Base-by-base conservation (phyloP, 768 basidiomycete genomes). In the Mycena vitilis region DNA sequence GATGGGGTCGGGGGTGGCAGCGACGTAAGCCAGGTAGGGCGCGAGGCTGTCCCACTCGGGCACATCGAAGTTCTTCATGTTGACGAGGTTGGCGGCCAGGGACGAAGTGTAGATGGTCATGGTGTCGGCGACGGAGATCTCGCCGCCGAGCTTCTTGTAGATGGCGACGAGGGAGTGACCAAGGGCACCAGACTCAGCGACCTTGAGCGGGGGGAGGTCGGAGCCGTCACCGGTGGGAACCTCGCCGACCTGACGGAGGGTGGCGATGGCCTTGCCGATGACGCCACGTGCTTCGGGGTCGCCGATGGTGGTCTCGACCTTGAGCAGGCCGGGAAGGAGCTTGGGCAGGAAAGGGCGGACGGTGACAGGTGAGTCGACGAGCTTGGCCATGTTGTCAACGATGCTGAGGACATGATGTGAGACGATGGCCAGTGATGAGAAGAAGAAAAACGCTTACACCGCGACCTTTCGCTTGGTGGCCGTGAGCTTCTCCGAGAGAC, bases 261-360 rank as follows among this genome's bases (percentile, higher is more conserved):
- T 99, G 48, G 88, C 88, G 79, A 99, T 98, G 66, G 98, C 97
- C 78, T 90, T 91, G 80, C 87, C 89, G 74, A 96, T 90, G 73
- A 99, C 93, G 66, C 90, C 86, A 81, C 98, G 98, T 53, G 98
- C 98, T 81, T 99, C 98, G 63, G 98, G 98, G 82, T 99, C 98
- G 83, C 95, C 96, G 67, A 99, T 95, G 76, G 92, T 88, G 68
- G 88, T 87, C 86, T 97, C 94, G 72, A 97, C 91, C 90, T 99
- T 99, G 86, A 98, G 88, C 64, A 98, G 87, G 73, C 94, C 95
- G 30, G 96, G 96, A 74, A 98, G 90, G 40, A 98, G 91, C 82
- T 94, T 96, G 76, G 95, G 96, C 73, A 98, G 77, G 92, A 98
- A 98, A 67, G 96, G 96, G 76, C 96, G 93, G 81, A 98, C 96